Evolutionary conservation across 495 filamentous ascomycete genomes (phyloP).

Genomic region (Podospora fimiseda): DNA sequence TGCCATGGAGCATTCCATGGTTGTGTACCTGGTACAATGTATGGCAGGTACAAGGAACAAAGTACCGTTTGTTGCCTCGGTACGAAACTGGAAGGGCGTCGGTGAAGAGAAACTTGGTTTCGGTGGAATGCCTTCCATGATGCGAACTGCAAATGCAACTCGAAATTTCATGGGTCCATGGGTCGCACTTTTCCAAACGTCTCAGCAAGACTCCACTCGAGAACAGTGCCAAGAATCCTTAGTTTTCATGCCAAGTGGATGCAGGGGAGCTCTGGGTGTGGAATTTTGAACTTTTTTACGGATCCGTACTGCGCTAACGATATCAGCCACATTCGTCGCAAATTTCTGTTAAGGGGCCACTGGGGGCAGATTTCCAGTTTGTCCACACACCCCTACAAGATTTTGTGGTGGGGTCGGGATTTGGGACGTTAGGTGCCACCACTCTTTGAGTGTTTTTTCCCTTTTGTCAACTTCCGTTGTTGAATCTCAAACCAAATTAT

Average conservation of each 20-base stretch:
- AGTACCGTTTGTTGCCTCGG: background rate
- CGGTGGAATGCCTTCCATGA: background rate
- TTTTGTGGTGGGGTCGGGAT: too few species aligned
- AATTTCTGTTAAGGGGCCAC: background rate
- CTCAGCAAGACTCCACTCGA: background rate
- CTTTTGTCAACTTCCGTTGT: background rate
- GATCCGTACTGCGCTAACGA: background rate
- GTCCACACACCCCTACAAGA: background rate
- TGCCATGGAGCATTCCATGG: background rate
- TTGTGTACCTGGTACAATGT: background rate
- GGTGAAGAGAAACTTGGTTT: background rate
- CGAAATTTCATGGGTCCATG: too few species aligned
- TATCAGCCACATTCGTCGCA: background rate
- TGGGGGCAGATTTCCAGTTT: background rate
- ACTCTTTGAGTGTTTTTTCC: too few species aligned
- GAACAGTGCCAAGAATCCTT: background rate
- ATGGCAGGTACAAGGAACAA: too few species aligned
- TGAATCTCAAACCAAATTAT: background rate
- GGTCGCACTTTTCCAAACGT: background rate
- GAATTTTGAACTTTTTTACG: background rate
- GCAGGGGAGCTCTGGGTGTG: background rate
- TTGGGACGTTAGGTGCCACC: too few species aligned
- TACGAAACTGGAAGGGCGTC: background rate
- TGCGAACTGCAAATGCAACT: too few species aligned
- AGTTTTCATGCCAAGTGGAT: background rate